Percentiles rank a stretch among this genome's conserved stretches.
These are phyloP conservation scores for Verticillium klebahnii DNA, from an alignment of 2,329 filamentous ascomycete species.

Conservation along the genomic window DNA sequence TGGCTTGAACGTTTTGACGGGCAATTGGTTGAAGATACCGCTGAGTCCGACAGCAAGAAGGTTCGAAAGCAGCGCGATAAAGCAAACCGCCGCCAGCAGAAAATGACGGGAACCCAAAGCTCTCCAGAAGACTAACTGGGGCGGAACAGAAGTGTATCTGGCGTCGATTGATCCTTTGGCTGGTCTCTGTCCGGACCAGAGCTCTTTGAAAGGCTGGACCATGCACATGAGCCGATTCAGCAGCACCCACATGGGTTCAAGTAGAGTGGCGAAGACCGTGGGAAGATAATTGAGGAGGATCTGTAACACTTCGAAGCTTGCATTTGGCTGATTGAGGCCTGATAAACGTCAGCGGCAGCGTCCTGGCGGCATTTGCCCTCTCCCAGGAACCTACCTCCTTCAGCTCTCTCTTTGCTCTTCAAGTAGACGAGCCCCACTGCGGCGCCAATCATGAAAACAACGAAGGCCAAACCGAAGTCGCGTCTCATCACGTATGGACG, in stretches of 20 bases:
- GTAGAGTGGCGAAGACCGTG: slow-evolving; percentile 46
- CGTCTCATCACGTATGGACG: slow-evolving; percentile 3
- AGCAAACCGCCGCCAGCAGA: slow-evolving; percentile 40
- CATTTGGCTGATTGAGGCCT: slow-evolving; percentile 25
- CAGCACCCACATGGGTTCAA: slow-evolving; percentile 54
- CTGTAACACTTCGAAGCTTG: slow-evolving; percentile 28
- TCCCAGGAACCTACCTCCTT: slow-evolving; percentile 6
- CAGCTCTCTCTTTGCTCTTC: slow-evolving; percentile 8
- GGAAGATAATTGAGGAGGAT: slow-evolving; percentile 46
- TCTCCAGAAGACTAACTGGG: slow-evolving; percentile 42
- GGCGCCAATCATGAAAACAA: slow-evolving; percentile 5
- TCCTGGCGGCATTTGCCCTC: background rate
- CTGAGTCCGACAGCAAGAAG: slow-evolving; percentile 47
- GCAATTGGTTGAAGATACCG: slow-evolving; percentile 41
- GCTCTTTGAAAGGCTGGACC: slow-evolving; percentile 48
- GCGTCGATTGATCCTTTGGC: slow-evolving; percentile 32
- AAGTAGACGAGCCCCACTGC: slow-evolving; percentile 7
- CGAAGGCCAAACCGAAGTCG: background rate
- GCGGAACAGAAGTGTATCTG: slow-evolving; percentile 50
- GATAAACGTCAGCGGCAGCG: background rate
- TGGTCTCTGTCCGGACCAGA: slow-evolving; percentile 23
- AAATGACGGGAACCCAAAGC: slow-evolving; percentile 40
- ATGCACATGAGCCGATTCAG: slow-evolving; percentile 49
- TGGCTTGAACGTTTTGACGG: background rate
- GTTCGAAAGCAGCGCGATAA: slow-evolving; percentile 44